These are phyloP conservation scores for Daldinia grandis DNA, from an alignment of 495 filamentous ascomycete species.

Conservation along the genomic window DNA sequence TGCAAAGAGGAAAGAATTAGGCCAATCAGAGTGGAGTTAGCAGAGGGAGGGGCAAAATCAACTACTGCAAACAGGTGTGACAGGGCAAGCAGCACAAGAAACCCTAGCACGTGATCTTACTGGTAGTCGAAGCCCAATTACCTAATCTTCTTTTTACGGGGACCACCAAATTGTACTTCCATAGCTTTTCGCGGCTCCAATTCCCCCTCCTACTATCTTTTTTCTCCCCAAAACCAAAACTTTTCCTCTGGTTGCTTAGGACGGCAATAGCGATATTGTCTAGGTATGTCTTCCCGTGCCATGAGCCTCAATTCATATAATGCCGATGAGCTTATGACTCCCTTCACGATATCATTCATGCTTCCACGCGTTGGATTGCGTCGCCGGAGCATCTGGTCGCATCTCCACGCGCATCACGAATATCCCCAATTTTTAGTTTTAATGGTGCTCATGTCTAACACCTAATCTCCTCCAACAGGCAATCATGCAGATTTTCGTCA, in stretches of 20 bases:
- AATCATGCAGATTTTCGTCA: slow-evolving; percentile 99
- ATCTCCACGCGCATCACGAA: slow-evolving; percentile 2
- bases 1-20: background rate
- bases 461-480: slow-evolving; percentile 47
- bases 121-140: background rate
- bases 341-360: slow-evolving; percentile 3
- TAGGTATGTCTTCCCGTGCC: slow-evolving; percentile 59
- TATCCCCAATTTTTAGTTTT: background rate
- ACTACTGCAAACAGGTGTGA: background rate
- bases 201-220: slow-evolving; percentile 22
- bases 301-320: background rate
- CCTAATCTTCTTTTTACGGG: background rate
- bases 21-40: slow-evolving; percentile 15
- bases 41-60: background rate
- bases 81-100: slow-evolving; percentile 29
- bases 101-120: slow-evolving; percentile 41
- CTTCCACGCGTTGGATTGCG: slow-evolving; percentile 29
- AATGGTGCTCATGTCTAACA: background rate
- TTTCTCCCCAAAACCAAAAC: slow-evolving; percentile 40
- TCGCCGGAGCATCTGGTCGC: background rate
- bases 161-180: slow-evolving; percentile 22
- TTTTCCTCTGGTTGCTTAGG: slow-evolving; percentile 61
- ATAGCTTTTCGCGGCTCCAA: slow-evolving; percentile 22
- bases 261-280: slow-evolving; percentile 62
- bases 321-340: background rate